Evolutionary conservation across 108 stramenopile genomes (phyloP), one percentile per base, ranked within the genome.

Genomic region (Skeletonema grethae): DNA sequence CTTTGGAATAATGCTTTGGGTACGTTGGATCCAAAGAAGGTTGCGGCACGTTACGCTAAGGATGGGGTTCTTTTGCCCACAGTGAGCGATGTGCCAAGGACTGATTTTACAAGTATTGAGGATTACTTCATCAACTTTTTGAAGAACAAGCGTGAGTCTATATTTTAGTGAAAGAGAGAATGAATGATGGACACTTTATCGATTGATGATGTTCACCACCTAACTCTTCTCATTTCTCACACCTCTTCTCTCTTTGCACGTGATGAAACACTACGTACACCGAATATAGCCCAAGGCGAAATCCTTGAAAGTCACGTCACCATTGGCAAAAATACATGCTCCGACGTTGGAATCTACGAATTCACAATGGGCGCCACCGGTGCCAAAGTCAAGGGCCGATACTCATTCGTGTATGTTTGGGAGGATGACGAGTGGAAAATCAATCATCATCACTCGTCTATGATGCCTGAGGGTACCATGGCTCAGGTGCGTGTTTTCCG

Each of bases 391-490:
- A 76, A 73, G 64, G 85, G 69, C 30, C 84, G 87, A 20, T 88
- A 85, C 58, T 64, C 80, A 28, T 87, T 82, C 46, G 72, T 85
- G n/a, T 87, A 87, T 46, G 70, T 80, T 30, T 83, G 70, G 31
- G 85, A 88, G 59, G 79, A 85, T 68, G 85, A 80, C 1, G 72
- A 85, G 53, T 88, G 87, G 87, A 87, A 84, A 76, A 87, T 87
- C 69, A 63, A 74, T 48, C 88, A 89, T 55, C 88, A 89, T 63
- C 88, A 89, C 50, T 84, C 83, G 24, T 85, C 84, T 25, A 69
- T 76, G 48, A 86, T 89, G 86, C 88, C 88, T 11, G 88, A 89
- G 63, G 70, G 57, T n/a, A 55, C 62, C 0, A 56, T 39, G 32
- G 34, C 34, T 7, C 34, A 34, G 34, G 34, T 34, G 8, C 0